Percentiles rank a stretch among this genome's conserved stretches.
Evolutionary conservation across 2,329 filamentous ascomycete species (phyloP).

Genomic region (Aspergillus ochraceus): DNA sequence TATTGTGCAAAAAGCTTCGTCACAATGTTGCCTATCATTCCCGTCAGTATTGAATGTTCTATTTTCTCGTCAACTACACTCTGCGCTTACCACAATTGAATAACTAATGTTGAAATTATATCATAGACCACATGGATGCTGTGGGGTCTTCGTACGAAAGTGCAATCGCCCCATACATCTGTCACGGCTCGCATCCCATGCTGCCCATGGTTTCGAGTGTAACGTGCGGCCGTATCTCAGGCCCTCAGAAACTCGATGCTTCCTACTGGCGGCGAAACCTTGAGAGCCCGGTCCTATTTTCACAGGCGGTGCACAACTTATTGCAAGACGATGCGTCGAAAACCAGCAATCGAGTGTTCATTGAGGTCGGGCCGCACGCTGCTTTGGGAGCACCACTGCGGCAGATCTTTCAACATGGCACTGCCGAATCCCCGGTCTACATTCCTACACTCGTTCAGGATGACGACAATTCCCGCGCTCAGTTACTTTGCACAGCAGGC

Average conservation of each 20-base stretch:
- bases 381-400: conserved; percentile 33
- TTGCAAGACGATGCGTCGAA: background rate
- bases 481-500: conserved; percentile 22
- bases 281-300: conserved; percentile 21
- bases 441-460: conserved; percentile 4
- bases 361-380: conserved; percentile 39
- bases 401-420: conserved; percentile 13
- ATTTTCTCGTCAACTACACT: background rate
- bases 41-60: background rate
- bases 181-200: background rate
- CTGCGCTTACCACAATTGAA: too few species aligned
- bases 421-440: conserved; percentile 4
- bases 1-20: conserved; percentile 7
- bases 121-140: conserved; percentile 5
- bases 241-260: background rate
- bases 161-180: background rate
- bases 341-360: conserved; percentile 15
- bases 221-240: background rate
- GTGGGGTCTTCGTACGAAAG: background rate
- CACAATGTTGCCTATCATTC: conserved; percentile 22
- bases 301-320: conserved; percentile 7
- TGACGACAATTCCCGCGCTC: conserved; percentile 12
- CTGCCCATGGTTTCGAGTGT: conserved; percentile 11
- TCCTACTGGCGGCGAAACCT: conserved; percentile 17
- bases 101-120: background rate